A percentile compares a stretch with the other conserved stretches of the same genome.
These are phyloP conservation scores for Odontarrhena argentea DNA, from an alignment of 345 rosid species.

Conservation along the genomic window DNA sequence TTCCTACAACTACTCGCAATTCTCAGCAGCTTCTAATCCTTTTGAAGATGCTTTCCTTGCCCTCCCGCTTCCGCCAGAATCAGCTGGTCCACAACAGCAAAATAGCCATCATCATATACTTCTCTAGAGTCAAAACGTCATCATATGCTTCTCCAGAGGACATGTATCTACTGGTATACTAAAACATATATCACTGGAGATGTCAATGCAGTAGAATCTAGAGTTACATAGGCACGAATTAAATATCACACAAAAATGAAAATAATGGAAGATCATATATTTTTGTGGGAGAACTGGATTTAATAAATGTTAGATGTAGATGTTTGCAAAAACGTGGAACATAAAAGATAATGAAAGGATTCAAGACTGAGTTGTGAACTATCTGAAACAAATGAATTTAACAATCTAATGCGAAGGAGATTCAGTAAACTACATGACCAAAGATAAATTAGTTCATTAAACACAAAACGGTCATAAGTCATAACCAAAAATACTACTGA, in stretches of 20 bases:
- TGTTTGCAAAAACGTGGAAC: background rate
- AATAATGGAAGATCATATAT: background rate
- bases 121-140: conserved; percentile 44
- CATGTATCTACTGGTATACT: no score
- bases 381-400: background rate
- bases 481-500: no score
- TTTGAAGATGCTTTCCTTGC: conserved; percentile 65
- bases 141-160: background rate
- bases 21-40: conserved; percentile 59
- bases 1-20: conserved; percentile 41
- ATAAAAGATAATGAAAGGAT: background rate
- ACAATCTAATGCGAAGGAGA: background rate
- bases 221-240: background rate
- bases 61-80: conserved; percentile 44
- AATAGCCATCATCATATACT: conserved; percentile 54
- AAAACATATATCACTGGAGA: background rate
- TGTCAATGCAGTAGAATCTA: background rate
- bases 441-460: no score
- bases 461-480: no score
- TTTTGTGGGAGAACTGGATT: background rate
- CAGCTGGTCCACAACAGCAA: conserved; percentile 40
- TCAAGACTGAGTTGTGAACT: background rate
- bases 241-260: background rate
- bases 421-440: conserved; percentile 1
- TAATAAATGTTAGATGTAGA: background rate